Evolutionary conservation across 805 yeast species (phyloP).

Genomic region (Suhomyces prunicola): DNA sequence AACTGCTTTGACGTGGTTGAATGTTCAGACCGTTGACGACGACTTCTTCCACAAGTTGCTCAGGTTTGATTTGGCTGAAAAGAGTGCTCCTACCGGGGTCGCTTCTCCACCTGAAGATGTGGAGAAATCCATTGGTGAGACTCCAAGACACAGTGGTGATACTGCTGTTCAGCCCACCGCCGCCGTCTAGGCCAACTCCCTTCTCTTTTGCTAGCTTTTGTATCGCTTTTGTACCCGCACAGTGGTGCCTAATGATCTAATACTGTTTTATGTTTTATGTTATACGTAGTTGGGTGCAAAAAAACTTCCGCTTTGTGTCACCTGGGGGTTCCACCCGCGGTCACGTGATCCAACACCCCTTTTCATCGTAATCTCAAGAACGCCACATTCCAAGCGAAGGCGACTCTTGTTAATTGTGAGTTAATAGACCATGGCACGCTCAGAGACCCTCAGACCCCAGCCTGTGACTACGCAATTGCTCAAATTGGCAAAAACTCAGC

Average conservation of each 20-base stretch:
- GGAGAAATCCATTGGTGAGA: conserved; percentile 22
- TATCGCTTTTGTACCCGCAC: not conserved
- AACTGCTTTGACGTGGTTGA: conserved; percentile 29
- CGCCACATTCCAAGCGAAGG: not conserved
- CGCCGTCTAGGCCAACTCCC: not conserved
- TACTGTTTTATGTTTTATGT: not conserved
- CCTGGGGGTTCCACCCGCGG: not conserved
- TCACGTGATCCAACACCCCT: not conserved
- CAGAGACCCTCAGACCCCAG: conserved; percentile 6
- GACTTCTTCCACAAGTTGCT: conserved; percentile 21
- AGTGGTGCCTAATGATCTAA: not conserved
- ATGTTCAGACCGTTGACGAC: conserved; percentile 24
- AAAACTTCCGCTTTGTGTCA: not conserved
- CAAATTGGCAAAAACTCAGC: conserved; percentile 41
- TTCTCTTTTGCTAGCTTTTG: not conserved
- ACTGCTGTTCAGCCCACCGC: conserved; percentile 31
- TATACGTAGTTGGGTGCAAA: not conserved
- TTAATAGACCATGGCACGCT: not conserved
- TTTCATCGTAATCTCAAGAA: not conserved
- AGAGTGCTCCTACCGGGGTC: not conserved
- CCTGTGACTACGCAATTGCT: conserved; percentile 7
- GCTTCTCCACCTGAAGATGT: conserved; percentile 3
- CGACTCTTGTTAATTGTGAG: not conserved
- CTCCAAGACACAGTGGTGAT: conserved; percentile 46
- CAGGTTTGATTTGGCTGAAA: conserved; percentile 10